Conservation (phyloP, 805 yeast species). For the Diddensiella santjacobensis region DNA sequence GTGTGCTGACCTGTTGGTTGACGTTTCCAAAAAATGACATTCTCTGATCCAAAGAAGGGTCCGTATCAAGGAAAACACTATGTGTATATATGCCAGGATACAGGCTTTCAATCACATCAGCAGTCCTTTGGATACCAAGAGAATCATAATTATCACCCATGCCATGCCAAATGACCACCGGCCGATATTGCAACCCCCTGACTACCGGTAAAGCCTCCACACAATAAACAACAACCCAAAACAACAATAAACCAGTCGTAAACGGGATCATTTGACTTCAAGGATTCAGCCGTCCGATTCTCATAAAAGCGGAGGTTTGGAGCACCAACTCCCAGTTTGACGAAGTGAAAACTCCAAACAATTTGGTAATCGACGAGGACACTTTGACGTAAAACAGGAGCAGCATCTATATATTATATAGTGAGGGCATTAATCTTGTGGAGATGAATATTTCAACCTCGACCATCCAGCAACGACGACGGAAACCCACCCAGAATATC, state of each 20-base stretch:
- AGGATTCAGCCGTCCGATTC: too few relatives aligned
- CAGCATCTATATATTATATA: too few relatives aligned
- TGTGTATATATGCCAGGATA: conserved; percentile 52
- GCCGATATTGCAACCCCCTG: conserved; percentile 33
- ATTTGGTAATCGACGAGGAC: too few relatives aligned
- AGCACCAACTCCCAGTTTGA: too few relatives aligned
- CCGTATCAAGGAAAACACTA: conserved; percentile 49
- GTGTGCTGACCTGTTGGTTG: conserved; percentile 39
- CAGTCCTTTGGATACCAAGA: conserved; percentile 48
- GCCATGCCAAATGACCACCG: conserved; percentile 81
- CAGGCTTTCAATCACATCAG: conserved; percentile 36
- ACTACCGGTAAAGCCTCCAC: too few relatives aligned
- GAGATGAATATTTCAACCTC: conserved; percentile 85
- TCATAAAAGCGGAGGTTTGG: too few relatives aligned
- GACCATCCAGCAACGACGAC: conserved; percentile 78
- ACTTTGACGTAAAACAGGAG: too few relatives aligned
- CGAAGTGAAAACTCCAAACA: too few relatives aligned
- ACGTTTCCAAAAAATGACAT: conserved; percentile 58
- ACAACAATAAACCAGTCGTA: too few relatives aligned
- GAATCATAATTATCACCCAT: conserved; percentile 73
- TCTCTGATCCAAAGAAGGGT: conserved; percentile 50
- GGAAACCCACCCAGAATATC: conserved; percentile 56
- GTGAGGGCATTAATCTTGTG: too few relatives aligned
- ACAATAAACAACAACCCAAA: too few relatives aligned
- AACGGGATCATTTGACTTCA: too few relatives aligned